Evolutionary conservation across 78 protist species (phyloP), one percentile per base, ranked within the genome.

Genomic region (Goniomonas avonlea): DNA sequence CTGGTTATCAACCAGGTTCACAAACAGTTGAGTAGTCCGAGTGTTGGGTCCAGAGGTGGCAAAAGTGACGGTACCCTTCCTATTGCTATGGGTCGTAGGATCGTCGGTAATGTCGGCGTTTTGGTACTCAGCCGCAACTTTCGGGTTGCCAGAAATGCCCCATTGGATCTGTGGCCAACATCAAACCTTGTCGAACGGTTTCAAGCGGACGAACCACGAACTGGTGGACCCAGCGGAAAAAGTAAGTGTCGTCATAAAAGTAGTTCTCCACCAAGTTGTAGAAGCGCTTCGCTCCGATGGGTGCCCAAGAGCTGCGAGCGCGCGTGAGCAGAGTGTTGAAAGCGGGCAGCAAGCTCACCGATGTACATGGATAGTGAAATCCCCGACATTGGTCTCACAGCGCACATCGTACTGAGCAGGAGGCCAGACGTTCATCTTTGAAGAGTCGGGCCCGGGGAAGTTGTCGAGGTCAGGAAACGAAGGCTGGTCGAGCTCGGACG

Each of bases 41-140:
- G 75, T 68, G 75, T 68, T 68, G 56, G 48, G 75, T 2, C 75
- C 75, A 17, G 59, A 43, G 75, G 75, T 68, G 75, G 75, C 75
- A 34, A 68, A 68, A 29, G 75, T 68, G 56, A 68, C 23, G 38
- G 35, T 15, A 5, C 48, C 48, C 75, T 15, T 68, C 39, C 32
- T 68, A 53, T 68, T 68, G 53, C 47, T 11, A 48, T 68, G 38
- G 55, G 1, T 25, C 39, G 17, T 7, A 23, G 75, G 75, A 39
- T 68, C 75, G 34, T 68, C 75, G 29, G 53, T 13, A 13, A 45
- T 13, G 13, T 45, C 9, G 25, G 13, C 25, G 53, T 45, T 45
- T 9, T 17, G 53, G 9, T 9, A 45, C 53, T 45, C 13, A 9
- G 9, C 53, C 13, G 9, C 25, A 17, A 17, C 25, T 45, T 9